Conservation (phyloP, 345 rosid genomes). For the Sisymbrium irio region DNA sequence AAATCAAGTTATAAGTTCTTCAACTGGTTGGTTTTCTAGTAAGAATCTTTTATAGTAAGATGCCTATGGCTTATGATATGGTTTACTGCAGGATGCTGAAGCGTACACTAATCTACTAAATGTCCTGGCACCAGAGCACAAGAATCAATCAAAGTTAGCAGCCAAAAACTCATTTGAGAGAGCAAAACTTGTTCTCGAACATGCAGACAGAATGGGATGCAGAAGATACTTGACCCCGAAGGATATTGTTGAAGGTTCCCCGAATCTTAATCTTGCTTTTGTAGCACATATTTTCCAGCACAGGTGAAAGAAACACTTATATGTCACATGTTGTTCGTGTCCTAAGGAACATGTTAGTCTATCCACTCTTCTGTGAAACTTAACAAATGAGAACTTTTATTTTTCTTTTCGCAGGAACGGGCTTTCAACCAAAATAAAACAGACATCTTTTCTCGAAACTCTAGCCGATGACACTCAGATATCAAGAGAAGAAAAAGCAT, state of each 20-base stretch:
- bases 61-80: constrained; percentile 11
- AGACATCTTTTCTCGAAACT: constrained; percentile 76
- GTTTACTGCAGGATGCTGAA: constrained; percentile 80
- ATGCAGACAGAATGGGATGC: constrained; percentile 98
- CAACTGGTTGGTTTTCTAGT: not conserved
- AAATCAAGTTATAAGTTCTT: constrained; percentile 4
- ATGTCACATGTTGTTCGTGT: not conserved
- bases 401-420: constrained; percentile 65
- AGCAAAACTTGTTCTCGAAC: constrained; percentile 89
- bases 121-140: constrained; percentile 86
- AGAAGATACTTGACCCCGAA: constrained; percentile 92
- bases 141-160: constrained; percentile 55
- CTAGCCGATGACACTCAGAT: constrained; percentile 78
- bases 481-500: constrained; percentile 93
- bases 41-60: not conserved
- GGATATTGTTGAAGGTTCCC: constrained; percentile 95
- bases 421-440: constrained; percentile 76
- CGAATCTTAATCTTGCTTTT: constrained; percentile 96
- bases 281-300: constrained; percentile 98
- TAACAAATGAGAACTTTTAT: constrained; percentile 8
- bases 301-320: constrained; percentile 48
- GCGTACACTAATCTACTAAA: constrained; percentile 93
- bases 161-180: constrained; percentile 56
- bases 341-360: not conserved
- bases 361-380: not conserved